Conservation (phyloP, 805 yeast genomes). For the Candida ortonii region DNA sequence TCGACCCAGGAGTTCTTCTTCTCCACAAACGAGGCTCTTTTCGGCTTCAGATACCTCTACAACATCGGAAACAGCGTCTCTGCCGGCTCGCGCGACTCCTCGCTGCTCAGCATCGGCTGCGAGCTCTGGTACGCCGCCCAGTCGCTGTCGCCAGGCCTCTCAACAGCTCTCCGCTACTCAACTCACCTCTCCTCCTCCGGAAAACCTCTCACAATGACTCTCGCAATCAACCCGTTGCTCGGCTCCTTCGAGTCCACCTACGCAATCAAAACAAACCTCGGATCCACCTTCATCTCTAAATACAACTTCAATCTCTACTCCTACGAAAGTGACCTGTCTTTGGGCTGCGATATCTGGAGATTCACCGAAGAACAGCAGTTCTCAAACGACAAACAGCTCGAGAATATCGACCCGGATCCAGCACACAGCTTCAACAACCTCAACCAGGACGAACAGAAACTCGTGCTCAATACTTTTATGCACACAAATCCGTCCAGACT, state of each 20-base stretch:
- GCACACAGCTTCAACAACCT: conserved; percentile 18
- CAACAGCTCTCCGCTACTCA: conserved; percentile 80
- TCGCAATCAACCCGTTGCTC: conserved; percentile 82
- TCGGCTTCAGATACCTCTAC: conserved; percentile 79
- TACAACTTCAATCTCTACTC: conserved; percentile 91
- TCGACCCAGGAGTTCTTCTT: conserved; percentile 71
- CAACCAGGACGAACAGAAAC: conserved; percentile 21
- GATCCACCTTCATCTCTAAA: conserved; percentile 74
- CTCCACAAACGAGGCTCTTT: conserved; percentile 77
- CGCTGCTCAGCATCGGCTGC: conserved; percentile 69
- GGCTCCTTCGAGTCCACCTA: conserved; percentile 89
- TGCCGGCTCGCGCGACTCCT: conserved; percentile 21
- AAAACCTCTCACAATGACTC: conserved; percentile 83
- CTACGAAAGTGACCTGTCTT: conserved; percentile 77
- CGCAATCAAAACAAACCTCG: conserved; percentile 73
- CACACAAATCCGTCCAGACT: conserved; percentile 20
- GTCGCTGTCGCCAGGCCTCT: conserved; percentile 85
- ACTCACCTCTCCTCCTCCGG: conserved; percentile 79
- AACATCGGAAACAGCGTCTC: conserved; percentile 43
- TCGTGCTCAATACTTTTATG: conserved; percentile 23
- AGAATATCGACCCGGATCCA: not conserved
- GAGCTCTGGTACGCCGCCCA: conserved; percentile 86
- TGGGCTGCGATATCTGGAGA: conserved; percentile 85
- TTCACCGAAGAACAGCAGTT: conserved; percentile 27
- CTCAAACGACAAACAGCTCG: not conserved